A percentile compares a stretch with the other conserved stretches of the same genome.
Conservation (phyloP, 768 basidiomycete genomes). For the Agaricus blazei region DNA sequence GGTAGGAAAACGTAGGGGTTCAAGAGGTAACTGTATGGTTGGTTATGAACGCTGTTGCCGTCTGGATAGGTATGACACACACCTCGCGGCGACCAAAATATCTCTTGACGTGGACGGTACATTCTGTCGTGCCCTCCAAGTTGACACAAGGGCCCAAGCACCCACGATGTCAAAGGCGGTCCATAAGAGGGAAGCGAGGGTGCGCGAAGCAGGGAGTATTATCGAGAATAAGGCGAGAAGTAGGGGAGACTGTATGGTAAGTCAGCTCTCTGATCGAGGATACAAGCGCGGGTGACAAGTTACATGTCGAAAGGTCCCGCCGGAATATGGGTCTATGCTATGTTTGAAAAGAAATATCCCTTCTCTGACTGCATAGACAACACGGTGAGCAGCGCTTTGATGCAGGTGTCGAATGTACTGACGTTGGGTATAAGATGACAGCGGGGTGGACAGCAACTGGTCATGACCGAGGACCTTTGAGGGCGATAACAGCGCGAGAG, state of each 20-base stretch:
- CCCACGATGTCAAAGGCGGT: slow-evolving; percentile 59
- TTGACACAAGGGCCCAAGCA: slow-evolving; percentile 62
- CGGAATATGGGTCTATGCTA: slow-evolving; percentile 84
- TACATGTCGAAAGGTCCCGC: slow-evolving; percentile 84
- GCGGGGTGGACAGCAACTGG: slow-evolving; percentile 73
- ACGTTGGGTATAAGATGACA: slow-evolving; percentile 79
- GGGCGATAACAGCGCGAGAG: slow-evolving; percentile 47
- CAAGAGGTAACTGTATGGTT: slow-evolving; percentile 62
- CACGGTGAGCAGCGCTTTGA: slow-evolving; percentile 11
- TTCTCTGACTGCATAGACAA: slow-evolving; percentile 66
- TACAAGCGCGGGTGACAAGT: slow-evolving; percentile 18
- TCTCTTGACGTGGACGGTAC: slow-evolving; percentile 46
- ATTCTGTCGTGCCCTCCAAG: slow-evolving; percentile 62
- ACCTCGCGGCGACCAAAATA: slow-evolving; percentile 62
- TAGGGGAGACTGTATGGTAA: slow-evolving; percentile 65
- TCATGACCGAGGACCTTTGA: slow-evolving; percentile 55
- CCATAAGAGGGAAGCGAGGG: slow-evolving; percentile 58
- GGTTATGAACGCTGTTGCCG: slow-evolving; percentile 7
- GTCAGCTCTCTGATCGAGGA: background rate
- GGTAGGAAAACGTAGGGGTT: slow-evolving; percentile 88
- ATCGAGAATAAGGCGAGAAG: slow-evolving; percentile 73
- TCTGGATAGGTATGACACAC: slow-evolving; percentile 21
- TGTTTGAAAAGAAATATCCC: slow-evolving; percentile 77
- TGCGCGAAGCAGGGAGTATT: slow-evolving; percentile 49
- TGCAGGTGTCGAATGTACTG: slow-evolving; percentile 12